Evolutionary conservation across 345 rosid genomes (phyloP).

Genomic region (Populus euphratica): DNA sequence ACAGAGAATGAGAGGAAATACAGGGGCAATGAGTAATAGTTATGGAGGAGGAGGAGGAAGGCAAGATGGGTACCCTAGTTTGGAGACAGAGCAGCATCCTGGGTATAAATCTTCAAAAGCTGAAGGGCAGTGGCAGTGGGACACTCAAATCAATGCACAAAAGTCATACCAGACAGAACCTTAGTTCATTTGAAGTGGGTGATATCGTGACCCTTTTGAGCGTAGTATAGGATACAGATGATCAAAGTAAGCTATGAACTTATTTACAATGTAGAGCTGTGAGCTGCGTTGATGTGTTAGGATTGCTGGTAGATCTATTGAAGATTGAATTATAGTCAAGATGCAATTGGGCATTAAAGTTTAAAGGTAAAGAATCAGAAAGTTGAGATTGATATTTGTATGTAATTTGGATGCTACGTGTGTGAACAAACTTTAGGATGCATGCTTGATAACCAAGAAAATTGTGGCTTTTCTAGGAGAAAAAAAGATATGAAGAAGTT

Average conservation of each 20-base stretch:
- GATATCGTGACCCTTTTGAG: background rate
- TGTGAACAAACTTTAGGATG: background rate
- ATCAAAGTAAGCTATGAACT: background rate
- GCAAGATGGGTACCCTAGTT: background rate
- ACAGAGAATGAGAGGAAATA: background rate
- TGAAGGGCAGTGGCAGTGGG: constrained; percentile 13
- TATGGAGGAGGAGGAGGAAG: background rate
- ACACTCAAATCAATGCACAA: background rate
- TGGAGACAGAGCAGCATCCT: background rate
- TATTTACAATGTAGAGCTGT: background rate
- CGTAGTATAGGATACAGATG: background rate
- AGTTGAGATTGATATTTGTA: background rate
- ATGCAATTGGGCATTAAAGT: background rate
- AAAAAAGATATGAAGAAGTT: background rate
- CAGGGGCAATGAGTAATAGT: background rate
- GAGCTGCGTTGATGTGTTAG: background rate
- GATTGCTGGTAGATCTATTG: background rate
- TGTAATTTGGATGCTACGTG: background rate
- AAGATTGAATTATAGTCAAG: background rate
- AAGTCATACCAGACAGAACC: too few species aligned
- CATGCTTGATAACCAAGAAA: background rate
- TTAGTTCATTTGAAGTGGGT: background rate
- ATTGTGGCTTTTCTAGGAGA: background rate
- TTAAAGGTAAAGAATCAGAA: background rate
- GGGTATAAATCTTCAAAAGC: background rate